Conservation (phyloP, 352 stramenopile genomes). For the Phytophthora nicotianae region DNA sequence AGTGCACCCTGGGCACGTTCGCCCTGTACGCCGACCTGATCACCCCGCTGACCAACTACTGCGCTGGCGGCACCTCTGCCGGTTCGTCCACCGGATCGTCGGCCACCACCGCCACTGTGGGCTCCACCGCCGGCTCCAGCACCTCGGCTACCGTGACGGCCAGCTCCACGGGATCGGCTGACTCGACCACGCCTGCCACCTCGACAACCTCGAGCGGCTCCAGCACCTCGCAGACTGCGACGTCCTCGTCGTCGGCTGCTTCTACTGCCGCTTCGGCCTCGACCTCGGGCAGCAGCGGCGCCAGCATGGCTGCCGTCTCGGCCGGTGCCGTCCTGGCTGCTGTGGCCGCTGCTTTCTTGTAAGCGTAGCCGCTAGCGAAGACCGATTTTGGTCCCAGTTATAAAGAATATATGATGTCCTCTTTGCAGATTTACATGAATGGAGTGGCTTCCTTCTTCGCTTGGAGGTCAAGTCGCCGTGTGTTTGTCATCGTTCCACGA, state of each 20-base stretch:
- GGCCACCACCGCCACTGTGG: not conserved
- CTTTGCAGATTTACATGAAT: conserved; percentile 13
- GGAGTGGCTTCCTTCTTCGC: too few species aligned
- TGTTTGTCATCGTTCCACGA: too few species aligned
- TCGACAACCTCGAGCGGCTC: conserved; percentile 23
- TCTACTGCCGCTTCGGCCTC: conserved; percentile 12
- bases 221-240: conserved; percentile 13
- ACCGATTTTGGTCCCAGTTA: conserved; percentile 18
- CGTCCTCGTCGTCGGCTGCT: conserved; percentile 21
- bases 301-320: conserved; percentile 28
- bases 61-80: conserved; percentile 11
- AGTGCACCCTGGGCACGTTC: conserved; percentile 42
- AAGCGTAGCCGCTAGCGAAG: conserved; percentile 23
- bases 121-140: conserved; percentile 9
- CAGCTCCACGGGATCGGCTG: conserved; percentile 16
- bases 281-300: conserved; percentile 24
- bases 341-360: conserved; percentile 35
- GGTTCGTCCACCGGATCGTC: conserved; percentile 1
- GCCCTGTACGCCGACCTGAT: conserved; percentile 41
- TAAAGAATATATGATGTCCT: conserved; percentile 27
- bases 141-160: conserved; percentile 11
- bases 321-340: conserved; percentile 29
- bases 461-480: not conserved
- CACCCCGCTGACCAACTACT: conserved; percentile 28
- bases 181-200: conserved; percentile 8